Base-by-base conservation (phyloP, 139 green algal genomes). In the Chlorella sp. region DNA sequence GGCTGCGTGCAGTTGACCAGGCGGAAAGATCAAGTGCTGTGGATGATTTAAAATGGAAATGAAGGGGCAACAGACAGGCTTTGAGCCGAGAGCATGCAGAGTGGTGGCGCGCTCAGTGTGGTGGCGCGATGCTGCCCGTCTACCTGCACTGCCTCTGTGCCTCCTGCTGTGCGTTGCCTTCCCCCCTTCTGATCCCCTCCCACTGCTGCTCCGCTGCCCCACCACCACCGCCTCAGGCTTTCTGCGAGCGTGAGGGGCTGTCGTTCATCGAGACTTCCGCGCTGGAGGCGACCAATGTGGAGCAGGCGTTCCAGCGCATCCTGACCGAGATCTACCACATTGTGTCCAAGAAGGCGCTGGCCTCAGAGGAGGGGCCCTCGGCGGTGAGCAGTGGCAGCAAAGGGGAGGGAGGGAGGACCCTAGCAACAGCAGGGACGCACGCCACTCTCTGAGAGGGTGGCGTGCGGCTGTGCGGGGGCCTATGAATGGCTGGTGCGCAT, bases 191-290 rank as follows among this genome's bases (percentile, higher is more conserved):
- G 22, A n/a, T 34, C 11, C 68, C 24, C 11, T 76, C 36, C 2
- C 11, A 40, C 32, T 60, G 34, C 61, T 37, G 77, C 53, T 57
- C 2, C 19, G 66, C 26, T n/a, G 11, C 18, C 28, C 79, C 79
- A 36, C 40, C 77, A 80, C 15, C 39, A 5, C 78, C 28, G 1
- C 81, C 80, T 76, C 89, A 97, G 87, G 91, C 91, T 0, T 98
- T 98, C 91, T 98, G 97, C 83, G 96, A 99, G 88, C 96, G 96
- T 76, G 98, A 99, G 91, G 95, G 95, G 11, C 94, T 99, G 7
- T 99, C 96, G 2, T 99, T 99, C 94, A 99, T 99, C 86, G 98
- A 99, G 93, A 99, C 98, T 5, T 98, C 95, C n/a, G 98, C 98
- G 24, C 92, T 99, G 88, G 98, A 99, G 91, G 95, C 95, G 3